These are phyloP conservation scores for Hypomontagnella submonticulosa DNA, from an alignment of 495 filamentous ascomycete genomes.

Conservation along the genomic window DNA sequence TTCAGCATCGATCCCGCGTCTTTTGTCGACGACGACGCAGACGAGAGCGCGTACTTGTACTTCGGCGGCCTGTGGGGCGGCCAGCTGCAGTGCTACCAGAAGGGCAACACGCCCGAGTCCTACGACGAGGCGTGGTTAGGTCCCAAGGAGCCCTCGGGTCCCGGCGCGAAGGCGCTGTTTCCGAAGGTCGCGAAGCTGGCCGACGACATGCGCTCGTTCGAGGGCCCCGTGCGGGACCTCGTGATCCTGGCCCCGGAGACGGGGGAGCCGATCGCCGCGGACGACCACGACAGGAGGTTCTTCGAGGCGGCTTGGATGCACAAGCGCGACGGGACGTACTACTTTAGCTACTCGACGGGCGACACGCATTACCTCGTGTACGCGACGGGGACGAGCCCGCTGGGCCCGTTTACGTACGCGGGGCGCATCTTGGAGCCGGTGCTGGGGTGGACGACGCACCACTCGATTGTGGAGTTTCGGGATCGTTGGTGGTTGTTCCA, in stretches of 20 bases:
- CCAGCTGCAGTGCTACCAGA: slow-evolving; percentile 68
- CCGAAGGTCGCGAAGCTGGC: slow-evolving; percentile 70
- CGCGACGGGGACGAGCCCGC: slow-evolving; percentile 67
- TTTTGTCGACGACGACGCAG: slow-evolving; percentile 69
- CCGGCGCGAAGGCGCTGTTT: slow-evolving; percentile 59
- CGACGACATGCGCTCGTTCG: slow-evolving; percentile 71
- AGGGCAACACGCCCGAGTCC: slow-evolving; percentile 44
- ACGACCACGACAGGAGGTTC: slow-evolving; percentile 78
- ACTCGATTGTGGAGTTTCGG: slow-evolving; percentile 77
- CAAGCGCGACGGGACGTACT: slow-evolving; percentile 71
- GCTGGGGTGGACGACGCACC: slow-evolving; percentile 81
- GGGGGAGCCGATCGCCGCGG: slow-evolving; percentile 65
- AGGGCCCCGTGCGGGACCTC: slow-evolving; percentile 59
- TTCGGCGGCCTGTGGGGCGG: slow-evolving; percentile 79
- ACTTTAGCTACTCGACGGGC: slow-evolving; percentile 80
- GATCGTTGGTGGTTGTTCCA: slow-evolving; percentile 78
- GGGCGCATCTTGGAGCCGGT: slow-evolving; percentile 79
- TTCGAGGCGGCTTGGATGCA: slow-evolving; percentile 85
- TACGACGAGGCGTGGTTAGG: slow-evolving; percentile 63
- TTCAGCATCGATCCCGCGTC: slow-evolving; percentile 73
- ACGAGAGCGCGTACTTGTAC: slow-evolving; percentile 64
- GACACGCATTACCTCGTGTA: slow-evolving; percentile 78
- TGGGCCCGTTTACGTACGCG: slow-evolving; percentile 76
- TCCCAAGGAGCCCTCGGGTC: slow-evolving; percentile 65
- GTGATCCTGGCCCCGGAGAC: slow-evolving; percentile 67